phyloP scores from a whole-genome alignment of 345 rosid species.

The Eutrema heterophyllum region DNA sequence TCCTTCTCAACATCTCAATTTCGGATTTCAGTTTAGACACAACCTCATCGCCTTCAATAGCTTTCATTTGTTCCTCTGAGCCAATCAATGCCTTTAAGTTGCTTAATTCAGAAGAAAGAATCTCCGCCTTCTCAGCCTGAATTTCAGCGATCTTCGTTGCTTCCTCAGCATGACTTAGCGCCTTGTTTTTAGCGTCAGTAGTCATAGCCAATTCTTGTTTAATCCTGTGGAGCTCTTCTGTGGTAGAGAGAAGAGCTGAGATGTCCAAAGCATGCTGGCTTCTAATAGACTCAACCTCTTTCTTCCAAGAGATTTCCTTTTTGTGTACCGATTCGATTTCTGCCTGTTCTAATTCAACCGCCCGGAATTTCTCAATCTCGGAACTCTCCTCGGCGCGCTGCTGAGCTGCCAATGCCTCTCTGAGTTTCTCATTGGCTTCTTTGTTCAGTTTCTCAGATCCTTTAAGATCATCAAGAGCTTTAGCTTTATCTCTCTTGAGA shows the following conservation, averaged over 20 bases:
- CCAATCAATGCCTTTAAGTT: conserved; percentile 59
- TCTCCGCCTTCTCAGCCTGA: conserved; percentile 71
- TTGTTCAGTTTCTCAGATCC: conserved; percentile 55
- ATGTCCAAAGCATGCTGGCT: conserved; percentile 86
- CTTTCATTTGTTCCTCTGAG: conserved; percentile 48
- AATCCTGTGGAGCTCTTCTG: conserved; percentile 67
- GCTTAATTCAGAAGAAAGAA: conserved; percentile 62
- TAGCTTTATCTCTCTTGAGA: conserved; percentile 75
- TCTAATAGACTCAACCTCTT: conserved; percentile 69
- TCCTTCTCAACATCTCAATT: conserved; percentile 46
- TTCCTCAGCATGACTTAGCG: conserved; percentile 81
- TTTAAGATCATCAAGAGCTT: conserved; percentile 67
- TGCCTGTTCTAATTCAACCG: conserved; percentile 80
- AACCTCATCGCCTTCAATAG: conserved; percentile 40
- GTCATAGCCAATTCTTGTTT: conserved; percentile 77
- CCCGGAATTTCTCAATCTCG: conserved; percentile 85
- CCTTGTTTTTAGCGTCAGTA: conserved; percentile 81
- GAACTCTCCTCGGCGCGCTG: conserved; percentile 84
- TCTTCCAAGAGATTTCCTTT: conserved; percentile 78
- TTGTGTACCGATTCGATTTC: conserved; percentile 78
- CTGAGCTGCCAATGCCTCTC: conserved; percentile 83
- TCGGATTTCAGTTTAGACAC: conserved; percentile 53
- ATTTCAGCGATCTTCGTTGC: conserved; percentile 91
- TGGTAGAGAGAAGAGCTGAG: conserved; percentile 66
- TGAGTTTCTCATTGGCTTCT: conserved; percentile 71